Conservation (phyloP, 2,329 filamentous ascomycete species). For the Xylaria sp. region DNA sequence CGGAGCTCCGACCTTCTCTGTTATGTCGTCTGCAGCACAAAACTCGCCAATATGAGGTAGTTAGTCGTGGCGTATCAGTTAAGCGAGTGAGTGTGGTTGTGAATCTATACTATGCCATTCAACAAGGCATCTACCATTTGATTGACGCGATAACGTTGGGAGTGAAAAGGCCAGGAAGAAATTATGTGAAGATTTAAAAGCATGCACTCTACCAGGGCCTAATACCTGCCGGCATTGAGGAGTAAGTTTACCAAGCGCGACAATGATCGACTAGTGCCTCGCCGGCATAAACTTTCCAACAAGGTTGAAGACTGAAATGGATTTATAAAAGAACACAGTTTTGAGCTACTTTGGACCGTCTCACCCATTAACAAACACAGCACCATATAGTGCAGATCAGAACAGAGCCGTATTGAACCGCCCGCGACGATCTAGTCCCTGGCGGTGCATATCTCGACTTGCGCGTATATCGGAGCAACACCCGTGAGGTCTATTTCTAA, state of each 20-base stretch:
- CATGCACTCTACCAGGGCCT: not conserved
- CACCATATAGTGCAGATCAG: not conserved
- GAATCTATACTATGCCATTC: not conserved
- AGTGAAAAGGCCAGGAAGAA: not conserved
- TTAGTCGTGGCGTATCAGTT: too few species aligned
- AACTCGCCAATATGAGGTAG: too few species aligned
- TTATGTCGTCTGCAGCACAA: too few species aligned
- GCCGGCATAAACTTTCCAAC: not conserved
- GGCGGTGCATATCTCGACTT: not conserved
- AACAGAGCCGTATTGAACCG: not conserved
- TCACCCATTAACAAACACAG: not conserved
- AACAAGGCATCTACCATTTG: too few species aligned
- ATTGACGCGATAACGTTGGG: too few species aligned
- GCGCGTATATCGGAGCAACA: not conserved
- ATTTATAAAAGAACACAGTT: not conserved
- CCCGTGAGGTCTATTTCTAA: slow-evolving; percentile 28
- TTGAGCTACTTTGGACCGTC: not conserved
- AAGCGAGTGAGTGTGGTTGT: not conserved
- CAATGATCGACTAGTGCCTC: not conserved
- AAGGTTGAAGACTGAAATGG: not conserved
- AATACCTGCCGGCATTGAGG: not conserved
- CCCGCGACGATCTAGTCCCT: too few species aligned
- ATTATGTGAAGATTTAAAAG: not conserved
- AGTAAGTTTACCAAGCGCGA: slow-evolving; percentile 8
- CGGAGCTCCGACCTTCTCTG: not conserved